Percentiles rank a stretch among this genome's conserved stretches.
Evolutionary conservation across 2,329 filamentous ascomycete genomes (phyloP).

Genomic region (Venturia nashicola): DNA sequence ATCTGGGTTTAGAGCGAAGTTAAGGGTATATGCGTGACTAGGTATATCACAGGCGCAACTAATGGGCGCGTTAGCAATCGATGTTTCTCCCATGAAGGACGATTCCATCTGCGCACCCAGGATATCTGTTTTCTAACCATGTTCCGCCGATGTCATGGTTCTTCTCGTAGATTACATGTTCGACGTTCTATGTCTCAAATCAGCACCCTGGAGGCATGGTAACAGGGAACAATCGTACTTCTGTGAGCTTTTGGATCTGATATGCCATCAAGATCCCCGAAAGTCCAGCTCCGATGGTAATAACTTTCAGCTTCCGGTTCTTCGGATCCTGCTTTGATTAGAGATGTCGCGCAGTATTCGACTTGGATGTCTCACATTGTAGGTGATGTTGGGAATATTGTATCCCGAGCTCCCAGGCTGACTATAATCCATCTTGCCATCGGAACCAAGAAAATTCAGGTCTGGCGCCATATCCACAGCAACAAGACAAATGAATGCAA

Average conservation of each 20-base stretch:
- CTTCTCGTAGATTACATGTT: constrained; percentile 32
- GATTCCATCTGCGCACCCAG: constrained; percentile 19
- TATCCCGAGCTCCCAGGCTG: constrained; percentile 31
- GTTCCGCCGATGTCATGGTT: constrained; percentile 24
- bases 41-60: constrained; percentile 31
- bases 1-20: constrained; percentile 35
- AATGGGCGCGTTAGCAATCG: neutral
- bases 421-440: constrained; percentile 29
- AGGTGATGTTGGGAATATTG: constrained; percentile 26
- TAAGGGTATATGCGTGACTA: constrained; percentile 36
- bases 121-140: constrained; percentile 18
- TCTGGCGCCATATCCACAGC: constrained; percentile 27
- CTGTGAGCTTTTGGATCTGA: constrained; percentile 32
- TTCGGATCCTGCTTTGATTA: constrained; percentile 18
- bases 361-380: constrained; percentile 14
- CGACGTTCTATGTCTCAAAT: constrained; percentile 23
- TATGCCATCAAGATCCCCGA: constrained; percentile 36
- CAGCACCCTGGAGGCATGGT: neutral
- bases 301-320: constrained; percentile 31
- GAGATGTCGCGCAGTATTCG: too few species aligned
- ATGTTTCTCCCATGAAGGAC: neutral
- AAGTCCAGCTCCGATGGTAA: constrained; percentile 37
- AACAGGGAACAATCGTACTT: neutral
- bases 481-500: neutral
- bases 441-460: constrained; percentile 24